Evolutionary conservation across 805 yeast species (phyloP).

Genomic region (Millerozyma miso): DNA sequence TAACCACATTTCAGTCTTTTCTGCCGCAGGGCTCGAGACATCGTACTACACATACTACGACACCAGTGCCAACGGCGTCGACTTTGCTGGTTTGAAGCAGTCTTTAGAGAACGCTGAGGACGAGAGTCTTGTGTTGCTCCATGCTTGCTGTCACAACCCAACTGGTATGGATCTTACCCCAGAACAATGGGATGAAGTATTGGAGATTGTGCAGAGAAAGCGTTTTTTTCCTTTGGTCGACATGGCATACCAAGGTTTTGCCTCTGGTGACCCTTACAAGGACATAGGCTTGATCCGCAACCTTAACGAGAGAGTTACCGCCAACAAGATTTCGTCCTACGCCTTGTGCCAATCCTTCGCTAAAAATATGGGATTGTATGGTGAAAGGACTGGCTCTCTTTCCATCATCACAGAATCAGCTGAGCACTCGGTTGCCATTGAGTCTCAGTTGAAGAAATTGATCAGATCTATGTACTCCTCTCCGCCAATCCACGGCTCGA

Average conservation of each 20-base stretch:
- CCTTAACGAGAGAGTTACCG: slow-evolving; percentile 46
- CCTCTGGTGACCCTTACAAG: slow-evolving; percentile 73
- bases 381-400: slow-evolving; percentile 72
- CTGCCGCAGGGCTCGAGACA: slow-evolving; percentile 63
- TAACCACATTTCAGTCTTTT: slow-evolving; percentile 79
- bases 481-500: slow-evolving; percentile 93
- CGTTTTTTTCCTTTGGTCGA: slow-evolving; percentile 78
- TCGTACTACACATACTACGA: slow-evolving; percentile 71
- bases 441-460: slow-evolving; percentile 77
- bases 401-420: slow-evolving; percentile 56
- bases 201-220: slow-evolving; percentile 55
- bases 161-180: slow-evolving; percentile 88
- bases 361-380: slow-evolving; percentile 47
- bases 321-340: slow-evolving; percentile 46
- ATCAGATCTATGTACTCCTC: slow-evolving; percentile 87
- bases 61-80: slow-evolving; percentile 54
- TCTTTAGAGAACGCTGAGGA: slow-evolving; percentile 53
- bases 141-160: slow-evolving; percentile 97
- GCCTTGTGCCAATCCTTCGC: slow-evolving; percentile 50
- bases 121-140: slow-evolving; percentile 70
- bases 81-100: slow-evolving; percentile 57
- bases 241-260: slow-evolving; percentile 94
- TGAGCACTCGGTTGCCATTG: slow-evolving; percentile 50
- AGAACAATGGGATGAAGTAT: slow-evolving; percentile 76
- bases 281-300: slow-evolving; percentile 53